Evolutionary conservation across 176 grass and related monocot species (phyloP).

Genomic region (Oryza glumipatula): DNA sequence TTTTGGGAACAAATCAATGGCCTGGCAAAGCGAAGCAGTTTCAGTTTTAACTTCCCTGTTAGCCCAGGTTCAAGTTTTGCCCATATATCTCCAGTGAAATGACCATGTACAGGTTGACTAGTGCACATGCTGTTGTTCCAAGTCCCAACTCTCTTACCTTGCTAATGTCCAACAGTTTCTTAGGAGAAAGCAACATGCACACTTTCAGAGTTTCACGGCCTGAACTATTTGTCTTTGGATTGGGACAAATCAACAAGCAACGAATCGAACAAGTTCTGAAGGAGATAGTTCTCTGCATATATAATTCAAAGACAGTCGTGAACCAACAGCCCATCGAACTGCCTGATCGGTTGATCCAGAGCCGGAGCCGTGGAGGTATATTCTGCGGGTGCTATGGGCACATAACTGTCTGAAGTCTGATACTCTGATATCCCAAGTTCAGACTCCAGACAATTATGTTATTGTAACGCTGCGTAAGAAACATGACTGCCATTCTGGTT

Average conservation of each 20-base stretch:
- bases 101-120: not conserved
- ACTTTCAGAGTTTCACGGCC: not conserved
- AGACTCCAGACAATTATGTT: not conserved
- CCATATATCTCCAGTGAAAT: not conserved
- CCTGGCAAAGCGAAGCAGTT: not conserved
- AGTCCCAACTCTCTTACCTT: not conserved
- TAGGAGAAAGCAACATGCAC: not conserved
- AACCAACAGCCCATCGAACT: not conserved
- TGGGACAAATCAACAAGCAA: constrained; percentile 7
- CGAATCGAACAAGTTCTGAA: not conserved
- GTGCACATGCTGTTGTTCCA: not conserved
- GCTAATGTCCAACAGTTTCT: not conserved
- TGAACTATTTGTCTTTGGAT: not conserved
- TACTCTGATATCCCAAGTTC: not conserved
- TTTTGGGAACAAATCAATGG: not conserved
- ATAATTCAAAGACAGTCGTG: not conserved
- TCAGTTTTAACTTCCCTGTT: not conserved
- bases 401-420: not conserved
- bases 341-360: not conserved
- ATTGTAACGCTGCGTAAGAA: not conserved
- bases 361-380: not conserved
- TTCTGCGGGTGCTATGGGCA: not conserved
- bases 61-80: not conserved
- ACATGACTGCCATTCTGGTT: not conserved
- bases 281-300: not conserved